phyloP scores from a whole-genome alignment of 1,284 basidiomycete genomes.

The Paramarasmius palmivorus region DNA sequence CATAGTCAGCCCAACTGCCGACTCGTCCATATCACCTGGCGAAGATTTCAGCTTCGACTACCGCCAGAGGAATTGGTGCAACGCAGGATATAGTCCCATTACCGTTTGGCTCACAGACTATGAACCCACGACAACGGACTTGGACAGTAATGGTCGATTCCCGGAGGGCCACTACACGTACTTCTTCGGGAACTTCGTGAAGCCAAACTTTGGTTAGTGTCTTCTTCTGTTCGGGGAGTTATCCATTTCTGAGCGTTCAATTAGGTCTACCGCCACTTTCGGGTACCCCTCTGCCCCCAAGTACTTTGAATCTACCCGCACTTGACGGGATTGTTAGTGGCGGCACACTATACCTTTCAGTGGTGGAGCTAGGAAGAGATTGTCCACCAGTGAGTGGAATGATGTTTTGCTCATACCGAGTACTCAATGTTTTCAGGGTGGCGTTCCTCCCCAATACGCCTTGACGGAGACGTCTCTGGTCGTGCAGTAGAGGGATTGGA shows the following conservation, averaged over 20 bases:
- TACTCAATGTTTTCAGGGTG: not conserved
- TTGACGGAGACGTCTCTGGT: not conserved
- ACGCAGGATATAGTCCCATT: constrained; percentile 21
- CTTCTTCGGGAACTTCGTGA: constrained; percentile 18
- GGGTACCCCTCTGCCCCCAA: constrained; percentile 14
- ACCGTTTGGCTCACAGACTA: constrained; percentile 20
- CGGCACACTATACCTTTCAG: constrained; percentile 17
- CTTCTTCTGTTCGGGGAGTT: not conserved
- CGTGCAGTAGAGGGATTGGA: no score
- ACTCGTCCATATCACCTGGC: constrained; percentile 3
- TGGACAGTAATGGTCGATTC: constrained; percentile 19
- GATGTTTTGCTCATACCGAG: not conserved
- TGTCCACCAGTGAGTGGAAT: constrained; percentile 21
- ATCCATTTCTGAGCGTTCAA: not conserved
- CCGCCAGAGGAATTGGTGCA: constrained; percentile 22
- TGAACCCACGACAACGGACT: constrained; percentile 17
- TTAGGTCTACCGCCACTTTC: constrained; percentile 8
- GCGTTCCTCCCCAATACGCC: constrained; percentile 1
- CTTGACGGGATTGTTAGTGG: constrained; percentile 6
- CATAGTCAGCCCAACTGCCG: constrained; percentile 13
- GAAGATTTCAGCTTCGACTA: constrained; percentile 17
- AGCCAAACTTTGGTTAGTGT: constrained; percentile 20
- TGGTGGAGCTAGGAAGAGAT: constrained; percentile 20
- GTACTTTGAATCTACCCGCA: constrained; percentile 18
- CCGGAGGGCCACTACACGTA: constrained; percentile 12